phyloP scores from a whole-genome alignment of 495 filamentous ascomycete genomes.

The Aspergillus cristatus region DNA sequence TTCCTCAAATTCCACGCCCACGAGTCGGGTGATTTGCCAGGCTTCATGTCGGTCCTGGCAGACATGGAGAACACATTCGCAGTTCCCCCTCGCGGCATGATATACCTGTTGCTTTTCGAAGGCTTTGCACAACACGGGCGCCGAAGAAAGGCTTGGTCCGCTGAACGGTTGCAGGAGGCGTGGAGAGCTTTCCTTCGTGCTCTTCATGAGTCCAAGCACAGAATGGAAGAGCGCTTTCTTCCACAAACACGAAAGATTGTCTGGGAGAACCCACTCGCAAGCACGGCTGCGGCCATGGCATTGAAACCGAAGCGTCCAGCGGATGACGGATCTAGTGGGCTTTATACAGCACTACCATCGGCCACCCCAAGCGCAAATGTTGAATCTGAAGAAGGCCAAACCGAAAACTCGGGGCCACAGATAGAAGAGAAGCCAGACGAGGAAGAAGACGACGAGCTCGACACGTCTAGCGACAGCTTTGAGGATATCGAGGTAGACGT shows the following conservation, averaged over 20 bases:
- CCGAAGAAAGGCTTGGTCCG: slow-evolving; percentile 56
- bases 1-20: slow-evolving; percentile 30
- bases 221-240: slow-evolving; percentile 24
- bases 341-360: slow-evolving; percentile 25
- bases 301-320: not conserved
- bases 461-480: not conserved
- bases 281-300: not conserved
- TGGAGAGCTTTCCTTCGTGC: slow-evolving; percentile 39
- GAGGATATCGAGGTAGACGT: slow-evolving; percentile 7
- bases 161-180: slow-evolving; percentile 38
- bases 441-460: not conserved
- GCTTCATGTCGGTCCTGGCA: slow-evolving; percentile 24
- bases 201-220: slow-evolving; percentile 46
- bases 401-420: not conserved
- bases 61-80: slow-evolving; percentile 34
- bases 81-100: slow-evolving; percentile 30
- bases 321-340: slow-evolving; percentile 4
- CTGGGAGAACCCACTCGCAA: slow-evolving; percentile 32
- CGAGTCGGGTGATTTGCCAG: slow-evolving; percentile 25
- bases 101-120: slow-evolving; percentile 51
- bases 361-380: not conserved
- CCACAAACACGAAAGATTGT: slow-evolving; percentile 9
- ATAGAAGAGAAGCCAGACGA: not conserved
- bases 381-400: not conserved
- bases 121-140: slow-evolving; percentile 67